Conservation (phyloP, 768 basidiomycete genomes). For the Gloeostereum incarnatum region DNA sequence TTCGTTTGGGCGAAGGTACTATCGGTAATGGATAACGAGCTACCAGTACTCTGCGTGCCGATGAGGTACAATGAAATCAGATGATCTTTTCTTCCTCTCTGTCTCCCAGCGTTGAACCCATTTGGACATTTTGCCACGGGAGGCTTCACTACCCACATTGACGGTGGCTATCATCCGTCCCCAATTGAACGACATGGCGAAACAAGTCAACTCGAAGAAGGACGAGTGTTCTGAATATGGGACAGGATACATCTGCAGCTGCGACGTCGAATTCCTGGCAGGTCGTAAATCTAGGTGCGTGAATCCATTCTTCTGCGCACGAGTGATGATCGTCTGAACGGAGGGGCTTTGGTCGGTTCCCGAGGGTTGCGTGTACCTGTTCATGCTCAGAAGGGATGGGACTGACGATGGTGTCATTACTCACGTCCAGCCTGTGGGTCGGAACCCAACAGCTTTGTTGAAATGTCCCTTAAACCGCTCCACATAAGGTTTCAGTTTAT, state of each 20-base stretch:
- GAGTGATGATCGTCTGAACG: conserved; percentile 59
- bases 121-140: conserved; percentile 76
- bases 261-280: conserved; percentile 60
- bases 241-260: conserved; percentile 70
- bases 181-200: conserved; percentile 84
- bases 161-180: conserved; percentile 92
- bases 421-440: conserved; percentile 96
- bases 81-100: conserved; percentile 55
- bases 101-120: conserved; percentile 89
- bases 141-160: conserved; percentile 66
- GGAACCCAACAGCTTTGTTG: conserved; percentile 66
- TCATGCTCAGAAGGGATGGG: background rate
- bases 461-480: conserved; percentile 67
- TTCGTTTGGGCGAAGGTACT: too few species aligned
- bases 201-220: conserved; percentile 93
- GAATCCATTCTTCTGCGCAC: conserved; percentile 52
- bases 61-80: conserved; percentile 25
- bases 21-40: too few species aligned
- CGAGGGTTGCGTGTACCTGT: conserved; percentile 56
- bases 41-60: conserved; percentile 42
- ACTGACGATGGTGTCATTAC: conserved; percentile 19
- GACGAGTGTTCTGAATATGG: conserved; percentile 96
- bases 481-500: conserved; percentile 70
- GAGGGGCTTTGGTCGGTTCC: conserved; percentile 56
- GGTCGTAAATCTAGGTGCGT: conserved; percentile 59